These are phyloP conservation scores for Candida sp. DNA, from an alignment of 1,139 yeast genomes.

Conservation along the genomic window DNA sequence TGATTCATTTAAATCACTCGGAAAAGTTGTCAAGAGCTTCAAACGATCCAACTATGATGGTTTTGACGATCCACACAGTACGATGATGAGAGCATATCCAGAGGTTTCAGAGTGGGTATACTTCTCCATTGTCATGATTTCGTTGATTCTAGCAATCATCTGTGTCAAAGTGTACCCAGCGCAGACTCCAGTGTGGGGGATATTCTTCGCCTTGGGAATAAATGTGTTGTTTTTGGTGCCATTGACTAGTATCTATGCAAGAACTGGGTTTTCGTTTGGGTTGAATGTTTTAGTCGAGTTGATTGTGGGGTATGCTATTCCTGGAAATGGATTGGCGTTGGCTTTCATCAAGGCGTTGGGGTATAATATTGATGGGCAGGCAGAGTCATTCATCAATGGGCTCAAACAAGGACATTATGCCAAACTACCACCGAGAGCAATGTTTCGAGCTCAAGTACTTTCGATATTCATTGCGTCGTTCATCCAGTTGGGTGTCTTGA, in stretches of 20 bases:
- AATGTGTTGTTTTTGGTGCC: slow-evolving; percentile 61
- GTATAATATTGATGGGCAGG: slow-evolving; percentile 60
- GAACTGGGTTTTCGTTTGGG: slow-evolving; percentile 55
- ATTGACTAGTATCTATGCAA: slow-evolving; percentile 47
- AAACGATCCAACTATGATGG: slow-evolving; percentile 29
- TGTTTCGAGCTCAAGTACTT: slow-evolving; percentile 61
- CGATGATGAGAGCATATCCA: slow-evolving; percentile 54
- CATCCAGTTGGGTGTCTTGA: slow-evolving; percentile 55
- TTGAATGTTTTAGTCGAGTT: slow-evolving; percentile 62
- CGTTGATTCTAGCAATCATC: slow-evolving; percentile 53
- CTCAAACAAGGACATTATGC: slow-evolving; percentile 64
- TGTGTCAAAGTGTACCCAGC: slow-evolving; percentile 52
- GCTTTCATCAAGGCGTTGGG: slow-evolving; percentile 63
- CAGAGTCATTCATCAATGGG: slow-evolving; percentile 54
- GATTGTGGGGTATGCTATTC: slow-evolving; percentile 63
- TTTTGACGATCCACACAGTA: slow-evolving; percentile 54
- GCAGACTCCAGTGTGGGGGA: slow-evolving; percentile 59
- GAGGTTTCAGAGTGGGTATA: slow-evolving; percentile 72
- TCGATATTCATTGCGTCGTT: slow-evolving; percentile 47
- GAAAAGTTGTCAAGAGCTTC: slow-evolving; percentile 28
- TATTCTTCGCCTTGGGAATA: slow-evolving; percentile 60
- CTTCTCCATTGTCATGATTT: slow-evolving; percentile 44
- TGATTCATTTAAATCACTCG: slow-evolving; percentile 13
- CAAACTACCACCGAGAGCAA: slow-evolving; percentile 62
- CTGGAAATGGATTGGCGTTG: slow-evolving; percentile 62